Base-by-base conservation (phyloP, 306 rosid species). In the Vigna unguiculata region DNA sequence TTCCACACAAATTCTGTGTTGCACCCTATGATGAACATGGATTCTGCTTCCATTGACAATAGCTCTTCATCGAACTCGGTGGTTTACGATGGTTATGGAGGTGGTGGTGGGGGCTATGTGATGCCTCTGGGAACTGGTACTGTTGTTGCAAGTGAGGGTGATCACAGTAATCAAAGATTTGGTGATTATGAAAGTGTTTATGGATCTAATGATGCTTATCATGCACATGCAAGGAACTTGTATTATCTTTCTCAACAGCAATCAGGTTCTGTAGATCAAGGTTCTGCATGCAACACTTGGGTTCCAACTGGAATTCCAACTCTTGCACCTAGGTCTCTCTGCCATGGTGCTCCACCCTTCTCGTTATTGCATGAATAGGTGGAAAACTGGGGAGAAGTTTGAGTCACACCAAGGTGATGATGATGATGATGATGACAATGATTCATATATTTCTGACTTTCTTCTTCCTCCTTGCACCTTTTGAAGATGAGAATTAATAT, bases 271-370 rank as follows among this genome's bases (percentile, higher is more conserved):
- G 38, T 80, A 5, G 77, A 82, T 72, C 83, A 79, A 61, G 83
- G 80, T 13, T 66, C 86, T 2, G 7, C 78, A 7, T 86, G 86
- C 84, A 87, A 74, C 47, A 84, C 63, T 69, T 91, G 98, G 96
- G 87, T 89, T 54, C 94, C 94, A 32, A 83, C 91, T 13, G 93
- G 91, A 0, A 85, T 89, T 79, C 97, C 94, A 77, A 80, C 92
- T n/a, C 82, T 81, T 20, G 85, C 90, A 5, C 75, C 91, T 10
- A 81, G 87, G 82, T 54, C 96, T 16, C 87, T 83, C 3, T 90
- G 90, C 63, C 87, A 74, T 13, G 87, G 80, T 46, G 78, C 83
- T 72, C 89, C 90, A 30, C 86, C 92, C 4, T 92, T 88, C 85
- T 81, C 91, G 0, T 85, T 90, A n/a, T 88, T 90, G 88, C 88